phyloP scores from a whole-genome alignment of 2,329 filamentous ascomycete species.

The Paraphoma chrysanthemicola region DNA sequence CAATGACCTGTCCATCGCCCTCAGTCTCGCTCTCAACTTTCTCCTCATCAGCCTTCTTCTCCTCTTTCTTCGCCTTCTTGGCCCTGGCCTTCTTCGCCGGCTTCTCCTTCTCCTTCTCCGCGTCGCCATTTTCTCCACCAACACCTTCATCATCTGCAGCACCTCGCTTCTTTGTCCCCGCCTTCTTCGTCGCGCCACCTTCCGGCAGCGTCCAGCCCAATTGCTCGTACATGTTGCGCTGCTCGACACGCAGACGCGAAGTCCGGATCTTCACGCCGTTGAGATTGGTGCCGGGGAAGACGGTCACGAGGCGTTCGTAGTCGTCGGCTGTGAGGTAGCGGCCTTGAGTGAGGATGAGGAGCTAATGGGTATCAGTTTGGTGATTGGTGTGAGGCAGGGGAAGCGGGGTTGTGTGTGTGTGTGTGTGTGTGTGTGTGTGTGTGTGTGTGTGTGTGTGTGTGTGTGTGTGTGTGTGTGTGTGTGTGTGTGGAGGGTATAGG shows the following conservation, averaged over 20 bases:
- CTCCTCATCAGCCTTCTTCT: slow-evolving; percentile 5
- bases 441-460: too few species aligned
- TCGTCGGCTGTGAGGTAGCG: slow-evolving; percentile 20
- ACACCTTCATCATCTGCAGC: slow-evolving; percentile 10
- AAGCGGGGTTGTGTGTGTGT: too few species aligned
- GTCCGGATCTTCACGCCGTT: slow-evolving; percentile 17
- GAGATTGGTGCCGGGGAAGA: slow-evolving; percentile 24
- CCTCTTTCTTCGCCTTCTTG: neutral
- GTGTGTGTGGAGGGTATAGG: neutral
- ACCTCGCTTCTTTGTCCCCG: neutral
- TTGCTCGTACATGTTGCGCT: slow-evolving; percentile 20
- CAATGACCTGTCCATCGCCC: neutral
- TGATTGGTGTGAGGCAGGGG: neutral
- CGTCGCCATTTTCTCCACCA: slow-evolving; percentile 1
- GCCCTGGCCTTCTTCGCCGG: slow-evolving; percentile 14
- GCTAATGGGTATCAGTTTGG: slow-evolving; percentile 10
- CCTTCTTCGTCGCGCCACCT: slow-evolving; percentile 21
- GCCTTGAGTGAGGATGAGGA: slow-evolving; percentile 26
- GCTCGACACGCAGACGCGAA: slow-evolving; percentile 12
- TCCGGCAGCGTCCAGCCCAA: slow-evolving; percentile 17
- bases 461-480: too few species aligned
- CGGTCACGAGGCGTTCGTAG: slow-evolving; percentile 15
- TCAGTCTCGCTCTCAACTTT: slow-evolving; percentile 3
- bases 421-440: too few species aligned
- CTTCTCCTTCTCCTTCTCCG: slow-evolving; percentile 6